Percentiles rank a stretch among this genome's conserved stretches.
Evolutionary conservation across 1,139 yeast genomes (phyloP).

Genomic region (Magnusiomyces ingens): DNA sequence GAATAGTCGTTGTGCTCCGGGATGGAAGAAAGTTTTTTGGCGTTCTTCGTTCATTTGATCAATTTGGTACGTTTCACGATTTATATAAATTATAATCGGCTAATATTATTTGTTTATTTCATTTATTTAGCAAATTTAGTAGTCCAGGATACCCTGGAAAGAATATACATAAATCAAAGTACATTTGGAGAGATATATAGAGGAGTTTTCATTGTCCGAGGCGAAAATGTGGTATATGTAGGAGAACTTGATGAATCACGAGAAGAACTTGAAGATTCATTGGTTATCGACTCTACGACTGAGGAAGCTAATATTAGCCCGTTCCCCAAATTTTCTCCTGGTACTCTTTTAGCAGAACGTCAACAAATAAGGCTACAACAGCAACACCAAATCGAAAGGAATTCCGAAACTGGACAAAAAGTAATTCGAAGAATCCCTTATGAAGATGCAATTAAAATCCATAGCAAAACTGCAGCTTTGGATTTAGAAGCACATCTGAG

Average conservation of each 20-base stretch:
- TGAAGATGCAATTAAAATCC: slow-evolving; percentile 13
- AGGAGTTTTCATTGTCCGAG: slow-evolving; percentile 86
- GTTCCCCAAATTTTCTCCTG: slow-evolving; percentile 4
- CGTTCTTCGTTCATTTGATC: slow-evolving; percentile 90
- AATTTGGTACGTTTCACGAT: slow-evolving; percentile 44
- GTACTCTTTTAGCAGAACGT: neutral
- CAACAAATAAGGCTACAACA: slow-evolving; percentile 1
- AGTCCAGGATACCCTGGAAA: slow-evolving; percentile 82
- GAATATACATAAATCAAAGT: slow-evolving; percentile 58
- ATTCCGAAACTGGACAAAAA: neutral
- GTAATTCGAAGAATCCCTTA: slow-evolving; percentile 13
- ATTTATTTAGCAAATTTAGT: slow-evolving; percentile 61
- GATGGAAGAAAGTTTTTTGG: slow-evolving; percentile 91
- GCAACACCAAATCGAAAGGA: slow-evolving; percentile 3
- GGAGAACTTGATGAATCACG: slow-evolving; percentile 90
- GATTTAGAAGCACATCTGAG: neutral
- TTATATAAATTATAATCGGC: neutral
- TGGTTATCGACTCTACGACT: slow-evolving; percentile 8
- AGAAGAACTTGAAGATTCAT: slow-evolving; percentile 47
- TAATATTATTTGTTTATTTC: neutral
- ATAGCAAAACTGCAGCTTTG: slow-evolving; percentile 5
- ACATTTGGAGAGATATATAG: slow-evolving; percentile 67
- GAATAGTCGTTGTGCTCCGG: slow-evolving; percentile 75
- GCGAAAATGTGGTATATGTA: slow-evolving; percentile 93
- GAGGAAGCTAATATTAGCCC: slow-evolving; percentile 10